phyloP scores from a whole-genome alignment of 805 yeast species.

The Monosporozyma aerobia region DNA sequence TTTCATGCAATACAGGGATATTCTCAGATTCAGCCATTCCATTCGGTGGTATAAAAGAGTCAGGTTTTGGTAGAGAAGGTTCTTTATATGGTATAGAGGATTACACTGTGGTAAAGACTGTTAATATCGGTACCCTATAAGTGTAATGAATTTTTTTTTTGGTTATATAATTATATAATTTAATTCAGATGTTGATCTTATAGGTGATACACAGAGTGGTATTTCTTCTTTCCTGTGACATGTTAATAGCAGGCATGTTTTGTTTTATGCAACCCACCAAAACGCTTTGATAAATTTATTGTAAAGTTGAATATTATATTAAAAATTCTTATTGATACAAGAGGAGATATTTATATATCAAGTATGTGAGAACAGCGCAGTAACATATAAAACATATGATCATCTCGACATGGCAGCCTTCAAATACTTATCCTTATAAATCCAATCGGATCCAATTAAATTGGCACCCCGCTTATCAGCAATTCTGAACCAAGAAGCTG shows the following conservation, averaged over 20 bases:
- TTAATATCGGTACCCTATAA: constrained; percentile 36
- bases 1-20: constrained; percentile 49
- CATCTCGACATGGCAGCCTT: constrained; percentile 7
- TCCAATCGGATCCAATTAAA: constrained; percentile 65
- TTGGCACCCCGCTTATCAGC: constrained; percentile 55
- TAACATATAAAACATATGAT: background rate
- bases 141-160: background rate
- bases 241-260: no score
- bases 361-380: background rate
- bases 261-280: no score
- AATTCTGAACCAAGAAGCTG: constrained; percentile 62
- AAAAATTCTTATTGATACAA: background rate
- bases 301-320: background rate
- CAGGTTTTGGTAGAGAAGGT: constrained; percentile 68
- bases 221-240: background rate
- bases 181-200: background rate
- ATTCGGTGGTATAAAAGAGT: constrained; percentile 55
- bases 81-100: constrained; percentile 55
- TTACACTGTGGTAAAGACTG: constrained; percentile 44
- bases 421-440: constrained; percentile 59
- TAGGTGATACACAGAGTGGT: background rate
- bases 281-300: no score
- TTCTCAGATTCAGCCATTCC: constrained; percentile 51
- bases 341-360: background rate
- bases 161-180: background rate